Evolutionary conservation across 1,284 basidiomycete genomes (phyloP).

Genomic region (Serendipita sp.): DNA sequence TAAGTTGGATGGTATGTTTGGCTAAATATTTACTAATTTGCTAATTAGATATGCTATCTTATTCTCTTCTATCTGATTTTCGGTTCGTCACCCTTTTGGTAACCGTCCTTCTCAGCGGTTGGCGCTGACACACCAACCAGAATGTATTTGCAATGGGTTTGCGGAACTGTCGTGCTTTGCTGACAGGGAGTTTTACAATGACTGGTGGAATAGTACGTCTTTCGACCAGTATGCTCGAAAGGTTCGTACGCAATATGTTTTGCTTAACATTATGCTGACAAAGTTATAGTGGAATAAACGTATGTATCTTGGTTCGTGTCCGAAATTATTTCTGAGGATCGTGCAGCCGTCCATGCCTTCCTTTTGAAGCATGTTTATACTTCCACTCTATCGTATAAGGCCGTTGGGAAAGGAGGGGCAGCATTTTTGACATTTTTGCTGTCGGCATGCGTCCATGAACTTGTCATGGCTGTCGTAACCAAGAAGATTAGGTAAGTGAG

Average conservation of each 20-base stretch:
- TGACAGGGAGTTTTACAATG: constrained; percentile 92
- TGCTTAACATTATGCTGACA: constrained; percentile 17
- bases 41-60: background rate
- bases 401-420: constrained; percentile 30
- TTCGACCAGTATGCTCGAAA: constrained; percentile 96
- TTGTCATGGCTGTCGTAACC: constrained; percentile 94
- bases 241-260: constrained; percentile 63
- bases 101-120: background rate
- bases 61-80: constrained; percentile 69
- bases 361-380: constrained; percentile 90
- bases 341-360: constrained; percentile 66
- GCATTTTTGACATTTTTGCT: constrained; percentile 87
- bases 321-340: background rate
- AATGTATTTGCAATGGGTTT: constrained; percentile 76
- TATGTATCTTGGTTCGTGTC: constrained; percentile 8
- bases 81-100: constrained; percentile 28
- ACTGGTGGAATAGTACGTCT: constrained; percentile 96
- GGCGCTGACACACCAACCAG: background rate
- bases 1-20: constrained; percentile 23
- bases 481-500: constrained; percentile 61
- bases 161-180: constrained; percentile 89
- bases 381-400: constrained; percentile 65
- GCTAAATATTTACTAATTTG: constrained; percentile 13
- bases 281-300: background rate
- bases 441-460: constrained; percentile 79